Evolutionary conservation across 2,329 filamentous ascomycete genomes (phyloP).

Genomic region (Colletotrichum camelliae): DNA sequence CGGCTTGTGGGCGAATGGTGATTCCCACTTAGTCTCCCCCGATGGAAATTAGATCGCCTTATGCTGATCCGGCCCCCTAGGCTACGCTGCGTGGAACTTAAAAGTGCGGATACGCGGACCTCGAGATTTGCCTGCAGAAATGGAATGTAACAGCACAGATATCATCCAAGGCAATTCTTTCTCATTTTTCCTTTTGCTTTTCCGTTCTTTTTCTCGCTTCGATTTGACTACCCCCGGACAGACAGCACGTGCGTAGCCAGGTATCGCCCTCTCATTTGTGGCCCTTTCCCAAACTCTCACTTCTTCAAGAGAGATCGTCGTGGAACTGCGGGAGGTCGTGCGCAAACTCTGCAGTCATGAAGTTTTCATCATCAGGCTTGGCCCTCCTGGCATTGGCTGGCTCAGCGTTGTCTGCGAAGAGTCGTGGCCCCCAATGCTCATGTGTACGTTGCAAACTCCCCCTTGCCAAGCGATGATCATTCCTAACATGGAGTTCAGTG

Average conservation of each 20-base stretch:
- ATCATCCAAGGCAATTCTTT: not conserved
- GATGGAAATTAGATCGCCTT: not conserved
- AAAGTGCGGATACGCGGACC: not conserved
- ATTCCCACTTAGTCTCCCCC: not conserved
- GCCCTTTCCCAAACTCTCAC: not conserved
- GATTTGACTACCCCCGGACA: not conserved
- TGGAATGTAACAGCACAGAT: not conserved
- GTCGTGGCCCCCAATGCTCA: not conserved
- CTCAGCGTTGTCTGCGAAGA: not conserved
- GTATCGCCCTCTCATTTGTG: not conserved
- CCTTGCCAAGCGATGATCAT: not conserved
- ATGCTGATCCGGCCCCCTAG: not conserved
- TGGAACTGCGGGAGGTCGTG: not conserved
- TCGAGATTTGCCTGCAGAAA: not conserved
- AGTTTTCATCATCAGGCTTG: not conserved
- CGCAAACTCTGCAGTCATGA: not conserved
- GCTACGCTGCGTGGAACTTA: not conserved
- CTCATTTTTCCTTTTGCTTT: not conserved
- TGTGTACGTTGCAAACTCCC: not conserved
- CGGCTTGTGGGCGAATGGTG: not conserved
- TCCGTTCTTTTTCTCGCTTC: not conserved
- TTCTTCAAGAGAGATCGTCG: not conserved
- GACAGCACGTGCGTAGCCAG: not conserved
- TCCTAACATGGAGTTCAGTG: conserved; percentile 23
- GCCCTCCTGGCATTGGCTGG: not conserved